Conservation (phyloP, 2,329 filamentous ascomycete genomes). For the Verticillium isaacii region DNA sequence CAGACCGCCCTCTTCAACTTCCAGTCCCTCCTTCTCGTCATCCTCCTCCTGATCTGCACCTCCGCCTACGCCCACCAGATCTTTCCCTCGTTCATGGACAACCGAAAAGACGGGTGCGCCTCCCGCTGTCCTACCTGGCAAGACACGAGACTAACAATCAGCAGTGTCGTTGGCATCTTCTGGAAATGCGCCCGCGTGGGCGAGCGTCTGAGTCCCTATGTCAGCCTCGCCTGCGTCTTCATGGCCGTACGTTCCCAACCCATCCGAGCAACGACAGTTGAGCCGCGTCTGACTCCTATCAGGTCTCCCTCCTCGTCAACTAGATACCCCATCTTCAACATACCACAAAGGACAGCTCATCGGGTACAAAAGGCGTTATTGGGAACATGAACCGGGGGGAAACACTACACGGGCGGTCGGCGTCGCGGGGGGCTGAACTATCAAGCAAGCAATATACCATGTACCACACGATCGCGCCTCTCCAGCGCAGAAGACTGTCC, state of each 20-base stretch:
- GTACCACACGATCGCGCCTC: neutral
- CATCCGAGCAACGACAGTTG: neutral
- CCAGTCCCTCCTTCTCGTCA: conserved; percentile 89
- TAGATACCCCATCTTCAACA: neutral
- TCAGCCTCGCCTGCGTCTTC: conserved; percentile 85
- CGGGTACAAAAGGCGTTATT: neutral
- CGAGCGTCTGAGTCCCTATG: conserved; percentile 89
- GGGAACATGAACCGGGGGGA: neutral
- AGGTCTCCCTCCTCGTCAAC: conserved; percentile 8
- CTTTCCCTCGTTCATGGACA: conserved; percentile 84
- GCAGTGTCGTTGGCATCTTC: conserved; percentile 75
- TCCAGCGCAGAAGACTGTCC: too few relatives aligned
- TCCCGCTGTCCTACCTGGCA: conserved; percentile 5
- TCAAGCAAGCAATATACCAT: neutral
- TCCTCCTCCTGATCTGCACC: conserved; percentile 94
- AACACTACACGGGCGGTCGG: neutral
- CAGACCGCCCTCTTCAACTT: conserved; percentile 99
- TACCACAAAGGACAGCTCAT: neutral
- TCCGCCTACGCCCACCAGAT: conserved; percentile 90
- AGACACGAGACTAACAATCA: neutral
- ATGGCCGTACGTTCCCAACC: conserved; percentile 73
- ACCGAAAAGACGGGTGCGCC: conserved; percentile 81
- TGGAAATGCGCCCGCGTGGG: conserved; percentile 95
- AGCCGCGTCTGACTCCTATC: neutral
- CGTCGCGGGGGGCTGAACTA: neutral